Evolutionary conservation across 2,329 filamentous ascomycete genomes (phyloP), one percentile per base, ranked within the genome.

Genomic region (Colletotrichum sp.): DNA sequence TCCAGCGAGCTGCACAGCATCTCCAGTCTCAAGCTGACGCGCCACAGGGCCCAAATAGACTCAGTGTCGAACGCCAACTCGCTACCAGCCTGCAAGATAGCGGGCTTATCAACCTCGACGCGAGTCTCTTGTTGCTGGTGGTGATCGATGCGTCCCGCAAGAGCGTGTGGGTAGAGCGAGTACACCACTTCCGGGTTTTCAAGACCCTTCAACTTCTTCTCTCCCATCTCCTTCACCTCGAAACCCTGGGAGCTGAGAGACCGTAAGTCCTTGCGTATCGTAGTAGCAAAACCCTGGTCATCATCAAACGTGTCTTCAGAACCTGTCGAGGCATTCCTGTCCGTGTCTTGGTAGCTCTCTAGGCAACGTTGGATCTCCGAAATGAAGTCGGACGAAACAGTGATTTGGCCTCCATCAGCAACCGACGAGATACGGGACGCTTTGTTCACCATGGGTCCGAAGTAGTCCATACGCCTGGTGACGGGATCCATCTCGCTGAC

Each of bases 381-480:
- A 81, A 99, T 98, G 85, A 99, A 99, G 84, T 99, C 97, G 2
- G 96, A 96, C 1, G 96, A 98, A 3, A 99, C 97, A 1, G 96
- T 97, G 79, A 99, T 98, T 83, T 99, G 96, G 1, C 97, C 97
- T 77, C 97, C 97, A 83, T 99, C 97, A 44, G 97, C 97, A 59
- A 98, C 96, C 26, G 95, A 94, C 8, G 95, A 97, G 79, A 99
- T 98, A 86, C 97, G 94, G 18, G 97, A 94, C 1, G 97, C 95
- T 82, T 98, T 96, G 86, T 99, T 99, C 81, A 99, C 97, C 96
- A 99, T 99, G 16, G 97, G 97, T 1, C 97, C 97, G 83, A 99
- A 99, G 86, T 99, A 99, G 81, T 99, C 97, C 97, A 99, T 99
- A 78, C 97, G 95, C 74, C 96, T 94, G 2, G 97, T 99, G 66